These are phyloP conservation scores for Dillenia turbinata DNA, from an alignment of 164 flowering plant genomes.

Conservation along the genomic window DNA sequence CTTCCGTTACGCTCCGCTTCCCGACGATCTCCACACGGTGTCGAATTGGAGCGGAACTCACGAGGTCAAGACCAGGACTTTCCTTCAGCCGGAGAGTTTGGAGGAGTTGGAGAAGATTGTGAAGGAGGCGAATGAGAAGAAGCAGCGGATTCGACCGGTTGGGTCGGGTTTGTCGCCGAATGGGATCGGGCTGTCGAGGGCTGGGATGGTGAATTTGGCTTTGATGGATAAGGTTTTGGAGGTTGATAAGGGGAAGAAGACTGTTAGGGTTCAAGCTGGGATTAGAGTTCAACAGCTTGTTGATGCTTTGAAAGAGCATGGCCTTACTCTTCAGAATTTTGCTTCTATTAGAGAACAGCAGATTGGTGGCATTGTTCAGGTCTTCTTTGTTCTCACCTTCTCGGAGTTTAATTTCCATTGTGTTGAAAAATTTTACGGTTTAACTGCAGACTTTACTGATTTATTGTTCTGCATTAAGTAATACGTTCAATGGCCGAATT, in stretches of 20 bases:
- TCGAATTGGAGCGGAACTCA: constrained; percentile 99
- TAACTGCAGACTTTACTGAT: too few relatives aligned
- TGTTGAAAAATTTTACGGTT: too few relatives aligned
- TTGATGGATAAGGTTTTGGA: constrained; percentile 86
- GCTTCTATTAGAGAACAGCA: constrained; percentile 98
- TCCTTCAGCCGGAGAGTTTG: constrained; percentile 72
- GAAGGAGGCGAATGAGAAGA: constrained; percentile 46
- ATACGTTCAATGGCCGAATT: too few relatives aligned
- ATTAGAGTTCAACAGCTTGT: constrained; percentile 86
- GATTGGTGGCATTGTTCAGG: constrained; percentile 97
- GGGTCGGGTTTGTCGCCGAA: constrained; percentile 96
- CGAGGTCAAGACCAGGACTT: constrained; percentile 79
- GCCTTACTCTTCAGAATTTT: constrained; percentile 88
- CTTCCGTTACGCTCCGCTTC: constrained; percentile 89
- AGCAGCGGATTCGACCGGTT: constrained; percentile 72
- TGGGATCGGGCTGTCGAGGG: constrained; percentile 81
- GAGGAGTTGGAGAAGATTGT: constrained; percentile 61
- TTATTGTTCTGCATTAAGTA: too few relatives aligned
- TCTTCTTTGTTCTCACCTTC: constrained; percentile 11
- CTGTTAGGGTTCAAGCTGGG: constrained; percentile 86
- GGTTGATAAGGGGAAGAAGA: constrained; percentile 77
- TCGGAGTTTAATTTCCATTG: too few relatives aligned
- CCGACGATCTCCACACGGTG: constrained; percentile 93
- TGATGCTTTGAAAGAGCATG: constrained; percentile 79
- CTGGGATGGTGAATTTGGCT: constrained; percentile 94